phyloP scores from a whole-genome alignment of 148 eudicot species.

The Chenopodium quinoa region DNA sequence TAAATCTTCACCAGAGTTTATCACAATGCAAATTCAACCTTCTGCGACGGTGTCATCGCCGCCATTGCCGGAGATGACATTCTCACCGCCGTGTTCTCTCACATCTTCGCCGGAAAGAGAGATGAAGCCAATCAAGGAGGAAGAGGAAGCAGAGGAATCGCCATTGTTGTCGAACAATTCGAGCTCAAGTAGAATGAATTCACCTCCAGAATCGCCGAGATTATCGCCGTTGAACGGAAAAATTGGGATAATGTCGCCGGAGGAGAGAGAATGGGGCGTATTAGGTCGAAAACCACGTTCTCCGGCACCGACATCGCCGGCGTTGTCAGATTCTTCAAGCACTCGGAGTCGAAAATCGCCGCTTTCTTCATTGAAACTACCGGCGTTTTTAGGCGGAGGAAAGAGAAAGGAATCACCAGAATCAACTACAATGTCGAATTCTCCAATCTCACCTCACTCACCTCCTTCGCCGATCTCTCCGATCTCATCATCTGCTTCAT shows the following conservation, averaged over 20 bases:
- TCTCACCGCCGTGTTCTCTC: constrained; percentile 39
- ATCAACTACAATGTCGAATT: constrained; percentile 27
- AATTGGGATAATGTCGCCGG: constrained; percentile 30
- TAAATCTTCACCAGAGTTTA: constrained; percentile 68
- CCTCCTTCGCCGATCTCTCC: constrained; percentile 31
- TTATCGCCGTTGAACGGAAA: constrained; percentile 35
- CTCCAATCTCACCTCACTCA: constrained; percentile 37
- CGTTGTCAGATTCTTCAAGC: constrained; percentile 21
- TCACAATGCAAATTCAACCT: constrained; percentile 40
- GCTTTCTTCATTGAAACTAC: constrained; percentile 31
- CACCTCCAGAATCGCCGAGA: constrained; percentile 43
- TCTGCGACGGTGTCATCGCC: constrained; percentile 26
- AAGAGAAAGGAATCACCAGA: constrained; percentile 32
- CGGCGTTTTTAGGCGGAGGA: constrained; percentile 39
- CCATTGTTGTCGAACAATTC: constrained; percentile 41
- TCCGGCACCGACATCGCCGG: constrained; percentile 20
- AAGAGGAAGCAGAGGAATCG: constrained; percentile 46
- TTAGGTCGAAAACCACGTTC: constrained; percentile 21
- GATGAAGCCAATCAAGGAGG: constrained; percentile 31
- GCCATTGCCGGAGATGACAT: constrained; percentile 40
- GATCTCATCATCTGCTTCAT: constrained; percentile 29
- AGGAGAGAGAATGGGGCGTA: constrained; percentile 34
- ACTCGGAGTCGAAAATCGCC: constrained; percentile 32
- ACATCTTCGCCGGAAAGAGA: constrained; percentile 46
- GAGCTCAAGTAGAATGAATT: constrained; percentile 31